A percentile compares a stretch with the other conserved stretches of the same genome.
phyloP scores from a whole-genome alignment of 2,329 filamentous ascomycete species.

The Pezicula neosporulosa region DNA sequence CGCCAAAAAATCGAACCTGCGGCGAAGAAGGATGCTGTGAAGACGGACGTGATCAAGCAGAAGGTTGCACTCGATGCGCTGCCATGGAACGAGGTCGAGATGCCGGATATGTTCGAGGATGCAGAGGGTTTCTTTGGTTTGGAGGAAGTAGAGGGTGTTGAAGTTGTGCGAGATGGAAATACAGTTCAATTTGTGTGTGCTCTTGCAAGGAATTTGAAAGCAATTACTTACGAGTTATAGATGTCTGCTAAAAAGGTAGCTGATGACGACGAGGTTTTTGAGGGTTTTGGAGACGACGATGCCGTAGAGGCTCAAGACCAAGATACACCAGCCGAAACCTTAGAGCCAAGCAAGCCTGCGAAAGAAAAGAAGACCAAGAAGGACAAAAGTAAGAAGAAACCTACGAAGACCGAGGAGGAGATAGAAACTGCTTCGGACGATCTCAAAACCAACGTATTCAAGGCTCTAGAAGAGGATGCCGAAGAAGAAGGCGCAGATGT shows the following conservation, averaged over 20 bases:
- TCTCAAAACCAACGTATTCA: conserved; percentile 21
- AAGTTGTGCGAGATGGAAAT: conserved; percentile 68
- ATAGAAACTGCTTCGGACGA: conserved; percentile 28
- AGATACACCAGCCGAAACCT: conserved; percentile 25
- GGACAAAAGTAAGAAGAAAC: conserved; percentile 25
- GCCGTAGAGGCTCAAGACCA: conserved; percentile 11
- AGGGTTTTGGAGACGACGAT: conserved; percentile 58
- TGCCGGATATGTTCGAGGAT: conserved; percentile 79
- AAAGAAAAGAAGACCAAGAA: conserved; percentile 20
- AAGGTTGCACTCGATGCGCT: conserved; percentile 45
- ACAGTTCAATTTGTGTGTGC: conserved; percentile 52
- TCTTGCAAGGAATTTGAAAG: not conserved
- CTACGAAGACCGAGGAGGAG: conserved; percentile 25
- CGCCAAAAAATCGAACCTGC: conserved; percentile 26
- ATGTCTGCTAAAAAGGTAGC: conserved; percentile 21
- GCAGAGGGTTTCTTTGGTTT: conserved; percentile 92
- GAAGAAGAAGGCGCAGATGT: conserved; percentile 65
- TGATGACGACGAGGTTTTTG: conserved; percentile 54
- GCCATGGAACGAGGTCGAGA: conserved; percentile 54
- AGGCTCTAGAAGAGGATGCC: conserved; percentile 47
- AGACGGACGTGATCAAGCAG: conserved; percentile 26
- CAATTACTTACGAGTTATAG: conserved; percentile 15
- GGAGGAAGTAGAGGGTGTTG: conserved; percentile 88
- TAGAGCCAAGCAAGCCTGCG: conserved; percentile 26
- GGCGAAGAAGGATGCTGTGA: conserved; percentile 7